A percentile compares a stretch with the other conserved stretches of the same genome.
Evolutionary conservation across 208 protist genomes (phyloP).

Genomic region (Vickermania ingenoplastis): DNA sequence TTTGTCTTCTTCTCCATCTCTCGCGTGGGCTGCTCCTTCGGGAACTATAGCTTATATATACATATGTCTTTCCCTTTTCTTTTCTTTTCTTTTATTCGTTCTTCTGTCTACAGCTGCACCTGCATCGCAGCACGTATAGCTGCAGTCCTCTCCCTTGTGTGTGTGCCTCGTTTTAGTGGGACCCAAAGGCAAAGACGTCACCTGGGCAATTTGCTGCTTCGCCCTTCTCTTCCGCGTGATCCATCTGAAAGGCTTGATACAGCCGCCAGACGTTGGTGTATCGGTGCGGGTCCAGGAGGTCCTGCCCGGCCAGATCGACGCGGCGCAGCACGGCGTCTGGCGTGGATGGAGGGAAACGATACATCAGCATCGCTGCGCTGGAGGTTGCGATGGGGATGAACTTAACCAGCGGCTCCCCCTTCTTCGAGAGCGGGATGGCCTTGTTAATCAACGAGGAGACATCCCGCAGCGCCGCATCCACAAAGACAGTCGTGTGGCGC

Average conservation of each 20-base stretch:
- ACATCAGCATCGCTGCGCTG: neutral
- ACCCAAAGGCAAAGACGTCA: no score
- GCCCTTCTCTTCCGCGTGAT: neutral
- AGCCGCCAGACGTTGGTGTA: neutral
- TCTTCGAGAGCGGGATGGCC: neutral
- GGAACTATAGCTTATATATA: no score
- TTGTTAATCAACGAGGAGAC: neutral
- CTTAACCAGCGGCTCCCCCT: neutral
- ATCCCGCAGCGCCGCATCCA: neutral
- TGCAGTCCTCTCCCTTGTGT: no score
- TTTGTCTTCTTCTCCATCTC: no score
- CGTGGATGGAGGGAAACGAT: neutral
- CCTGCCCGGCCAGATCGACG: neutral
- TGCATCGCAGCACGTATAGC: no score
- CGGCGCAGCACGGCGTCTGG: neutral
- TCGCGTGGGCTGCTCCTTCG: no score
- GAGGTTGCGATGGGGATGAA: neutral
- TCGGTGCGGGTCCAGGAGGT: neutral
- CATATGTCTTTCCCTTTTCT: no score
- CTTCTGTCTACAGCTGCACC: no score
- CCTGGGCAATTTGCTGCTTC: no score
- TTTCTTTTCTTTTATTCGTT: no score
- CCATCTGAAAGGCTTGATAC: neutral
- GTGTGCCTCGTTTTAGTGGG: no score
- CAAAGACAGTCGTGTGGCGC: neutral